Evolutionary conservation across 192 early-diverging fungal species (phyloP).

Genomic region (Cladochytrium replicatum): DNA sequence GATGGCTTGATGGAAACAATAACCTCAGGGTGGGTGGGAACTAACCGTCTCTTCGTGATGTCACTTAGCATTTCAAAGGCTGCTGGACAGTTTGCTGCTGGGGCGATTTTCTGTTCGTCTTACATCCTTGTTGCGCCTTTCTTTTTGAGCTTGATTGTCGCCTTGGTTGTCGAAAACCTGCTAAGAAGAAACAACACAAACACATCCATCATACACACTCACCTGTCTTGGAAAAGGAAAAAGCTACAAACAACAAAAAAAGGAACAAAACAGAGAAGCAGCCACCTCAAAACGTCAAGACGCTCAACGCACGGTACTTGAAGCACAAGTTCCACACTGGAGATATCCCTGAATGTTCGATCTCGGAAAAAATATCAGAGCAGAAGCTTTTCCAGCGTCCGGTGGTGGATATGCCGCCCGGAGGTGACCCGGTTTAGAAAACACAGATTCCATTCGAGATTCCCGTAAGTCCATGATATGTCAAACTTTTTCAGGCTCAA

Average conservation of each 20-base stretch:
- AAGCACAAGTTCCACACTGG: not conserved
- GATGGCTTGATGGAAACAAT: conserved; percentile 25
- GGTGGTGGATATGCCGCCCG: conserved; percentile 11
- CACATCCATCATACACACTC: not conserved
- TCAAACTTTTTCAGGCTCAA: not conserved
- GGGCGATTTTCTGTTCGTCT: conserved; percentile 22
- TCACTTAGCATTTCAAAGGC: conserved; percentile 7
- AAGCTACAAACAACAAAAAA: conserved; percentile 16
- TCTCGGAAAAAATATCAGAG: too few species aligned
- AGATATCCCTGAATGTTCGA: not conserved
- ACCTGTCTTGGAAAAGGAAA: not conserved
- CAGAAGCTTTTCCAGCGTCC: conserved; percentile 12
- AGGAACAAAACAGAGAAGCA: conserved; percentile 11
- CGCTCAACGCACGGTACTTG: not conserved
- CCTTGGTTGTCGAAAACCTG: conserved; percentile 35
- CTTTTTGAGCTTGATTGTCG: conserved; percentile 33
- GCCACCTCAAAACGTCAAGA: conserved; percentile 19
- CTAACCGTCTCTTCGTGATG: not conserved
- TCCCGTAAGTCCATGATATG: conserved; percentile 11
- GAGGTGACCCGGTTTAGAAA: conserved; percentile 16
- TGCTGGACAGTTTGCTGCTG: conserved; percentile 20
- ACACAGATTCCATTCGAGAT: conserved; percentile 35
- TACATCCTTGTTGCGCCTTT: conserved; percentile 30
- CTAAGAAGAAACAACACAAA: too few species aligned
- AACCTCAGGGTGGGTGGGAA: conserved; percentile 16